Conservation (phyloP, 2,329 filamentous ascomycete species). For the Colletotrichum salicis region DNA sequence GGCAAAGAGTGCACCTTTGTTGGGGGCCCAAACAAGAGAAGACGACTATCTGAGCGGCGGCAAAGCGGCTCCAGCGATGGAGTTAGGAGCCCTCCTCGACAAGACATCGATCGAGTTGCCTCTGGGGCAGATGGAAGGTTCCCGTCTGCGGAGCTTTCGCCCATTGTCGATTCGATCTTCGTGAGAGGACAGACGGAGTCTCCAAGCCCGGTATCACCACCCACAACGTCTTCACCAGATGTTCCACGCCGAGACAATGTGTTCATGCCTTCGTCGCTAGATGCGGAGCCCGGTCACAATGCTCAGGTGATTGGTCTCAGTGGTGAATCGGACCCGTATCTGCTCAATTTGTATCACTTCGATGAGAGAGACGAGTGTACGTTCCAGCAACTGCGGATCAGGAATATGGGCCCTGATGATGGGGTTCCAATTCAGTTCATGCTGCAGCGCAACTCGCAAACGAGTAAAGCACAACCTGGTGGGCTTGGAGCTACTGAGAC, state of each 20-base stretch:
- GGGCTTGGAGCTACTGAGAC: not conserved
- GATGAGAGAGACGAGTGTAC: slow-evolving; percentile 21
- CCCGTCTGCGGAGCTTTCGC: not conserved
- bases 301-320: slow-evolving; percentile 28
- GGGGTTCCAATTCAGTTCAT: slow-evolving; percentile 25
- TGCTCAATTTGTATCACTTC: slow-evolving; percentile 21
- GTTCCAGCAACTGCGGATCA: slow-evolving; percentile 24
- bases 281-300: slow-evolving; percentile 13
- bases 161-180: not conserved
- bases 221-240: not conserved
- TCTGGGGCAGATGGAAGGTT: not conserved
- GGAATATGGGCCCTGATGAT: slow-evolving; percentile 21
- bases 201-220: not conserved
- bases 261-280: not conserved
- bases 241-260: not conserved
- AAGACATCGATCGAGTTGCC: not conserved
- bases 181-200: not conserved
- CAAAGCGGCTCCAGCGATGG: slow-evolving; percentile 2
- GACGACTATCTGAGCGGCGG: slow-evolving; percentile 1
- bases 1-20: slow-evolving; percentile 27
- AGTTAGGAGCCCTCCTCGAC: not conserved
- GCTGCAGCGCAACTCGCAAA: slow-evolving; percentile 21
- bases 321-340: slow-evolving; percentile 26
- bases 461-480: slow-evolving; percentile 20
- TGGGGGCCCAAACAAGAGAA: slow-evolving; percentile 22